A percentile compares a stretch with the other conserved stretches of the same genome.
Evolutionary conservation across 1,139 yeast species (phyloP).

Genomic region (Yamadazyma aaseri): DNA sequence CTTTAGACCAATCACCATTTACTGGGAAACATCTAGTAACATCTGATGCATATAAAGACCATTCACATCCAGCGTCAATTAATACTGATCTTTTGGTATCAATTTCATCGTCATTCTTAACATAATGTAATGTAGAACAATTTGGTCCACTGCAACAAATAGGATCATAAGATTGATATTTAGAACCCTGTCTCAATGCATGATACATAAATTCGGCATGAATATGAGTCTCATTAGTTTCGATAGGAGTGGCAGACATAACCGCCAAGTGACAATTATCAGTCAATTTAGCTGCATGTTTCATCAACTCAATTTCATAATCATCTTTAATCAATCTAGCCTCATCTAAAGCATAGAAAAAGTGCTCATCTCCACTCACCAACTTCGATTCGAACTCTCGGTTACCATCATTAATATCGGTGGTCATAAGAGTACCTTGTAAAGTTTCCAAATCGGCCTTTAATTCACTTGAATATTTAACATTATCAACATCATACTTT

Average conservation of each 20-base stretch:
- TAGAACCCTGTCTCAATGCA: conserved; percentile 90
- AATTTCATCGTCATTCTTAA: conserved; percentile 71
- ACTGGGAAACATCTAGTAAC: conserved; percentile 96
- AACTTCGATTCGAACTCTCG: conserved; percentile 28
- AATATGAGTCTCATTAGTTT: conserved; percentile 82
- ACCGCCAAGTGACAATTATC: conserved; percentile 89
- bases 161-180: conserved; percentile 86
- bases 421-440: conserved; percentile 29
- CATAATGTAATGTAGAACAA: conserved; percentile 89
- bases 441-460: conserved; percentile 2
- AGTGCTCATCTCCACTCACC: conserved; percentile 41
- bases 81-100: conserved; percentile 60
- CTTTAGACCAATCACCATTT: conserved; percentile 84
- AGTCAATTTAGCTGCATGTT: conserved; percentile 77
- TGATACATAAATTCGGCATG: conserved; percentile 96
- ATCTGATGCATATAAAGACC: conserved; percentile 90
- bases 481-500: conserved; percentile 79
- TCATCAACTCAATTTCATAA: conserved; percentile 73
- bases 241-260: conserved; percentile 90
- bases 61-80: conserved; percentile 97
- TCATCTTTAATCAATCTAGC: conserved; percentile 81
- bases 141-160: conserved; percentile 93
- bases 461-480: conserved; percentile 53
- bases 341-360: conserved; percentile 81
- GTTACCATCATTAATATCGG: conserved; percentile 43